Base-by-base conservation (phyloP, 2,329 filamentous ascomycete species). In the Talaromyces sp. region DNA sequence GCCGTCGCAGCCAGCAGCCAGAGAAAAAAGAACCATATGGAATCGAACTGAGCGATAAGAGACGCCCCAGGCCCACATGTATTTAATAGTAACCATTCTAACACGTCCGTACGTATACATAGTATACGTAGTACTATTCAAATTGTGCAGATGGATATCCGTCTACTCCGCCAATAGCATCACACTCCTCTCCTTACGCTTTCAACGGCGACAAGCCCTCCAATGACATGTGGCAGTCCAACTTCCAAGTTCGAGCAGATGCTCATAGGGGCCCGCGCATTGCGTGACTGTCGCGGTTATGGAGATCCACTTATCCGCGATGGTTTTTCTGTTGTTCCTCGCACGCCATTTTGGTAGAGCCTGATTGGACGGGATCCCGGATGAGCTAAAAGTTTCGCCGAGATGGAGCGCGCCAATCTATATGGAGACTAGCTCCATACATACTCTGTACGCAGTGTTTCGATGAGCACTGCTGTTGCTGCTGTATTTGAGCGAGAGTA, bases 221-320 rank as follows among this genome's bases (percentile, higher is more conserved):
- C 53, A 56, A 56, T 56, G 17, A 8, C 5, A 5, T 19, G 29
- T n/a, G 1, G 17, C 27, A 54, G 29, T 31, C 17, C 49, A 53
- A n/a, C 17, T 34, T 34, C 51, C 27, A 17, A 54, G 51, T 34
- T 54, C 51, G 47, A 51, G 31, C 11, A 25, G 49, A 29, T 31
- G 49, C 49, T 36, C 29, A 56, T 56, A 17, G 53, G 29, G 53
- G 11, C 11, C 11, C 6, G 31, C 53, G 10, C 10, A 54, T 56
- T 56, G 31, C 53, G 38, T 59, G 56, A 34, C 22, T n/a, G 19
- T n/a, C 25, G 56, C 56, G 56, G 36, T 59, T 59, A 59, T 27
- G 5, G 38, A n/a, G 22, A 59, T 59, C 56, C 56, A 59, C 56
- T 59, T 59, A 59, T 59, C 56, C 56, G 56, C 56, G 56, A 27